Conservation (phyloP, 2,329 filamentous ascomycete genomes). For the Fusarium phyllophilum region DNA sequence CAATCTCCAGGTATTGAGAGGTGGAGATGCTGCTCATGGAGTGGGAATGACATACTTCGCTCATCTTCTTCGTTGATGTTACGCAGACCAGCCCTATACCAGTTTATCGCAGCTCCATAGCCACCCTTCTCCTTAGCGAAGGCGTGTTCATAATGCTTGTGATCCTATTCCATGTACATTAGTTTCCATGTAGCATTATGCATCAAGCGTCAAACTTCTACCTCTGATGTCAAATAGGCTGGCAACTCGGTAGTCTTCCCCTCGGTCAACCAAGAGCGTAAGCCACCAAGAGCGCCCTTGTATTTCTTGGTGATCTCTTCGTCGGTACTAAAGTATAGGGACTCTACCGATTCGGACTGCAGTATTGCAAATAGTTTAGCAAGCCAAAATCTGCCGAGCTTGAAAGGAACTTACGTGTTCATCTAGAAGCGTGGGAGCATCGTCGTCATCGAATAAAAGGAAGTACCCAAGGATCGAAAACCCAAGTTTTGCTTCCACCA, state of each 20-base stretch:
- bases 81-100: neutral
- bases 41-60: neutral
- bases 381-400: fast-evolving
- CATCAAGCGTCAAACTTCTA: fast-evolving
- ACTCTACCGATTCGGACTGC: neutral
- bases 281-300: neutral
- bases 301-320: neutral
- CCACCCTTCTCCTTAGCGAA: neutral
- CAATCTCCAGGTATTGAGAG: neutral
- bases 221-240: neutral
- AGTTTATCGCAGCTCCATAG: neutral
- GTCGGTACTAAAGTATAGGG: neutral
- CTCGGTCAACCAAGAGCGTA: neutral
- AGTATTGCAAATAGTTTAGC: fast-evolving
- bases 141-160: neutral
- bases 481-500: neutral
- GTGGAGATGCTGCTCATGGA: neutral
- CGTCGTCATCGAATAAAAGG: neutral
- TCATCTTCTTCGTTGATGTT: neutral
- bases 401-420: neutral
- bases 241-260: neutral
- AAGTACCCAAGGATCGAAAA: neutral
- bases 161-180: neutral
- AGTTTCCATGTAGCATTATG: fast-evolving
- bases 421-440: neutral